Evolutionary conservation across 1,284 basidiomycete genomes (phyloP), one percentile per base, ranked within the genome.

Genomic region (Ganoderma meredithae): DNA sequence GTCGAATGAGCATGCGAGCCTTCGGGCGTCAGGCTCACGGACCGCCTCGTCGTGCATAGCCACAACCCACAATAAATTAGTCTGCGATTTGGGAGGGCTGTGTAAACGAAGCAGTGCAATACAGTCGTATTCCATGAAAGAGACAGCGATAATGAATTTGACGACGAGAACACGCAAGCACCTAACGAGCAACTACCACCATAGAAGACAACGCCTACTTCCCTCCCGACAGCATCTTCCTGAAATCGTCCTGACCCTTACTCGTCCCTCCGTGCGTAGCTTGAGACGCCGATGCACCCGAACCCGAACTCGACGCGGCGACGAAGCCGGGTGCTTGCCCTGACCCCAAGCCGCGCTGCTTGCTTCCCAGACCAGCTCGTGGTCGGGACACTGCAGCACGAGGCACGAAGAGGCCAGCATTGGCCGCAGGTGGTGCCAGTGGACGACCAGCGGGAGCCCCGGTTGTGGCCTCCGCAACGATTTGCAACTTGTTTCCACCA

Each of bases 221-320:
- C 22, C 76, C 74, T 47, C 80, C 76, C n/a, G 73, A 68, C 65
- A 95, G 76, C 90, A 95, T 91, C 77, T 89, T 93, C 69, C 93
- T 83, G 76, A 95, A 95, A 76, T 94, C 92, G 73, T 94, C 90
- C 77, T 95, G 93, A 2, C 87, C 88, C 77, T 89, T 86, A 66
- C 73, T 87, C 47, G 60, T 55, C 39, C 64, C 59, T 13, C 72
- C 62, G 4, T 68, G 55, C 22, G 69, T 69, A 19, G 69, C 66
- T 49, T 72, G 67, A 12, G 69, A 61, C 13, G 70, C 70, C 27
- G 71, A 43, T 17, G 43, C 33, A 40, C 59, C 25, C 31, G 63
- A 68, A 8, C 59, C 31, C 22, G 62, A 68, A 15, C 52, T 25
- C 33, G 61, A 55, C 13, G 53, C 60, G 15, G 55, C 55, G 8